These are phyloP conservation scores for Teunomyces kruisii DNA, from an alignment of 805 yeast species.

Conservation along the genomic window DNA sequence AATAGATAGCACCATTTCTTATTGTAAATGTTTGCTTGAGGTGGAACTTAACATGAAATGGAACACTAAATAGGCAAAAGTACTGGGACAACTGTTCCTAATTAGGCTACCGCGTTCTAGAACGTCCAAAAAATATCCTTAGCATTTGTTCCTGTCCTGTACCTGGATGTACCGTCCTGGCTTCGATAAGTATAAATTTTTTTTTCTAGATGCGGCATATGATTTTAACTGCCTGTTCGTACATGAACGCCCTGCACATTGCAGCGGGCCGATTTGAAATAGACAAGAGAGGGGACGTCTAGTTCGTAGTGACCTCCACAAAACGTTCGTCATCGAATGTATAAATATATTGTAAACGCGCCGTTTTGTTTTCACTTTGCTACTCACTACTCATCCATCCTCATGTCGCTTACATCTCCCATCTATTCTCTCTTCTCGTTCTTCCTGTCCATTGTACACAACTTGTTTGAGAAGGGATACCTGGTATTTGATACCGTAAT, in stretches of 20 bases:
- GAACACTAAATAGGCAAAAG: conserved; percentile 1
- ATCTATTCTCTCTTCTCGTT: conserved; percentile 6
- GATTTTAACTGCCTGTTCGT: not conserved
- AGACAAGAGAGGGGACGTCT: not conserved
- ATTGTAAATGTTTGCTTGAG: too few species aligned
- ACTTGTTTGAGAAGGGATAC: conserved; percentile 7
- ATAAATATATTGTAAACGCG: conserved; percentile 1
- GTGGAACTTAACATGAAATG: not conserved
- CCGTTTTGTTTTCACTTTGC: not conserved
- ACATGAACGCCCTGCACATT: not conserved
- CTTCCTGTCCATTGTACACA: conserved; percentile 4
- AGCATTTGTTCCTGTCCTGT: not conserved
- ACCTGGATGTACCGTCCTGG: not conserved
- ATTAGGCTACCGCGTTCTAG: not conserved
- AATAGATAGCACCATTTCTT: not conserved
- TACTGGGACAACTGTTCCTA: not conserved
- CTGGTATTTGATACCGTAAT: conserved; percentile 11
- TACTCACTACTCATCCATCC: not conserved
- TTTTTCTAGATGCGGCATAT: not conserved
- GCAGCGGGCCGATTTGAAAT: not conserved
- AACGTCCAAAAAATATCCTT: not conserved
- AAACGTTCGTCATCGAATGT: not conserved
- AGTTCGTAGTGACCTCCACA: conserved; percentile 2
- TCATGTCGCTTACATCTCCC: conserved; percentile 2
- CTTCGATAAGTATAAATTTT: not conserved